Conservation (phyloP, 495 filamentous ascomycete genomes). For the Cetradonia linearis region DNA sequence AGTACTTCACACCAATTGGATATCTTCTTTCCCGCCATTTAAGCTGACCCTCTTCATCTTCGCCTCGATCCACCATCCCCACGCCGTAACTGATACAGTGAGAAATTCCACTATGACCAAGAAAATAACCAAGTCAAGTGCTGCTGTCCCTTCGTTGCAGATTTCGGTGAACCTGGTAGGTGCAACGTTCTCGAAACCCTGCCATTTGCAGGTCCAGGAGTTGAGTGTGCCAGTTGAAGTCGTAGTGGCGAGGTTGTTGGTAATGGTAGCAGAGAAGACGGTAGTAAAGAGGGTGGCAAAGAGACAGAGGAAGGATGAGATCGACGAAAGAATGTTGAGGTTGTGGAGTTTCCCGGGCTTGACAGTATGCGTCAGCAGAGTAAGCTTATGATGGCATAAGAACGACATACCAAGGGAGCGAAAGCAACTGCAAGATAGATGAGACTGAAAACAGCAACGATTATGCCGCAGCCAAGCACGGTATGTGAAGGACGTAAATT, state of each 20-base stretch:
- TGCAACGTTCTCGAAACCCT: conserved; percentile 22
- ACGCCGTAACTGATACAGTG: conserved; percentile 33
- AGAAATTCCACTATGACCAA: conserved; percentile 38
- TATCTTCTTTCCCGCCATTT: conserved; percentile 16
- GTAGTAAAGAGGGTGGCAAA: conserved; percentile 34
- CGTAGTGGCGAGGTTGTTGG: conserved; percentile 32
- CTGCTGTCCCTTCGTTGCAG: conserved; percentile 34
- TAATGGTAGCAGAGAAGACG: conserved; percentile 36
- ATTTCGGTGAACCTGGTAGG: conserved; percentile 37
- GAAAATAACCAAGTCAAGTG: conserved; percentile 34
- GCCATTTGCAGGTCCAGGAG: conserved; percentile 47
- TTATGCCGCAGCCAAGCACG: conserved; percentile 35
- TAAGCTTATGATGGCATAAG: neutral
- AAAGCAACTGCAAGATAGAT: conserved; percentile 35
- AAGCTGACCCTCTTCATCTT: conserved; percentile 32
- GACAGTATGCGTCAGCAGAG: neutral
- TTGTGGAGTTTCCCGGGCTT: conserved; percentile 26
- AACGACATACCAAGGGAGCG: conserved; percentile 35
- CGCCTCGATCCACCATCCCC: conserved; percentile 35
- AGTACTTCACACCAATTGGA: conserved; percentile 17
- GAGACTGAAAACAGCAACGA: conserved; percentile 34
- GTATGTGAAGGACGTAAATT: conserved; percentile 40
- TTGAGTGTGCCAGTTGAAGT: conserved; percentile 37
- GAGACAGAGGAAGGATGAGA: conserved; percentile 32
- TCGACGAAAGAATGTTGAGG: conserved; percentile 34